phyloP scores from a whole-genome alignment of 345 rosid genomes.

The Eucalyptus regnans region DNA sequence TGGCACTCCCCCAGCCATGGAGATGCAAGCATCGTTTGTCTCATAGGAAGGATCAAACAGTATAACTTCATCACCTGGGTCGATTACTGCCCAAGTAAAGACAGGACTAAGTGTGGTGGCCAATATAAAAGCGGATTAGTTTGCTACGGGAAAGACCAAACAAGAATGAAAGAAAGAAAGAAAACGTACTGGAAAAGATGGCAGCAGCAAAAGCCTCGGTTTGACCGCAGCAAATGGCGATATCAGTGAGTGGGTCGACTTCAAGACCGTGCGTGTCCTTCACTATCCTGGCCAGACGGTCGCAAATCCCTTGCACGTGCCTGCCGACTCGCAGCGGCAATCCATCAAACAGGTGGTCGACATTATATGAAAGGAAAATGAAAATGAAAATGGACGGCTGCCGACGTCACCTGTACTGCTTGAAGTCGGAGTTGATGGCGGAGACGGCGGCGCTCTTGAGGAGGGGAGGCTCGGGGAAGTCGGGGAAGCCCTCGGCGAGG shows the following conservation, averaged over 20 bases:
- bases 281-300: conserved; percentile 15
- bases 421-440: conserved; percentile 45
- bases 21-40: conserved; percentile 36
- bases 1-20: conserved; percentile 47
- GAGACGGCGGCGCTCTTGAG: conserved; percentile 42
- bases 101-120: background rate
- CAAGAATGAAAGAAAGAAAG: background rate
- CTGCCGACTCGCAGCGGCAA: background rate
- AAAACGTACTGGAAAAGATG: conserved; percentile 24
- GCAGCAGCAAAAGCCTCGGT: conserved; percentile 63
- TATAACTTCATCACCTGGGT: conserved; percentile 48
- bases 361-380: background rate
- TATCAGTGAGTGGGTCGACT: conserved; percentile 39
- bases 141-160: background rate
- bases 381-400: background rate
- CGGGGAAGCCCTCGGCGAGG: conserved; percentile 64
- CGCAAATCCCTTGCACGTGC: conserved; percentile 61
- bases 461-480: conserved; percentile 38
- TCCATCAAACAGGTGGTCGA: background rate
- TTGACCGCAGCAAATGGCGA: conserved; percentile 56
- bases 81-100: conserved; percentile 14
- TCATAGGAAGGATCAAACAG: conserved; percentile 47
- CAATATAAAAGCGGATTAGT: background rate
- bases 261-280: conserved; percentile 27
- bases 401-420: conserved; percentile 36